A percentile compares a stretch with the other conserved stretches of the same genome.
phyloP scores from a whole-genome alignment of 257 asterid species.

The Parsonsia alboflavescens region DNA sequence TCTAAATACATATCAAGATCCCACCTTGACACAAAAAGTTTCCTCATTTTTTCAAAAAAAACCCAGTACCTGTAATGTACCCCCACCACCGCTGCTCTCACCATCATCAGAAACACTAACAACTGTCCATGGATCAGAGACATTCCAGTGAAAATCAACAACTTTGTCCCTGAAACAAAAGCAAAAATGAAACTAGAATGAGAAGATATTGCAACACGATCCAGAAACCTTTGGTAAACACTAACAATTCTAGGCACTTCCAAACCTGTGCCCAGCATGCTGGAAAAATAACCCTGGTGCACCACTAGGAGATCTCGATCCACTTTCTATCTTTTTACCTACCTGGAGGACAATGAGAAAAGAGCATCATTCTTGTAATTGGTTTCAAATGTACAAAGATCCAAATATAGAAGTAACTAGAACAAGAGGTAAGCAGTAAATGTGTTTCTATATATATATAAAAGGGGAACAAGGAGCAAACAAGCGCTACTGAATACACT shows the following conservation, averaged over 20 bases:
- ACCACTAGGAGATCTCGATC: conserved; percentile 43
- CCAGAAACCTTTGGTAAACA: not conserved
- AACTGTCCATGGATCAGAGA: conserved; percentile 83
- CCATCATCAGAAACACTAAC: conserved; percentile 91
- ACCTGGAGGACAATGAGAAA: conserved; percentile 38
- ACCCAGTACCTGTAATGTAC: conserved; percentile 86
- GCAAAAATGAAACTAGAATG: not conserved
- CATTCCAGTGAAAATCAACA: conserved; percentile 96
- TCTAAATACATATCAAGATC: not conserved
- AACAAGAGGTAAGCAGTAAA: not conserved
- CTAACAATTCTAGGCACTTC: conserved; percentile 16
- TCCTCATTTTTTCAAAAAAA: no score
- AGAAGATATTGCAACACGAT: not conserved
- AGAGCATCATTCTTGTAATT: not conserved
- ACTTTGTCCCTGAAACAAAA: conserved; percentile 69
- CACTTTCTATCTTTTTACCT: conserved; percentile 57
- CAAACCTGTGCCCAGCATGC: conserved; percentile 98
- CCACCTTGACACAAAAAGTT: no score
- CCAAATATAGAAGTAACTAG: not conserved
- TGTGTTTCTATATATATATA: not conserved
- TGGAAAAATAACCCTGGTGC: conserved; percentile 93
- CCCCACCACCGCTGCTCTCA: conserved; percentile 84
- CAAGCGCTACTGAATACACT: not conserved
- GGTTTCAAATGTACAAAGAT: not conserved
- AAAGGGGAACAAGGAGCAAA: not conserved